These are phyloP conservation scores for Epichloe gansuensis DNA, from an alignment of 2,329 filamentous ascomycete species.

Conservation along the genomic window DNA sequence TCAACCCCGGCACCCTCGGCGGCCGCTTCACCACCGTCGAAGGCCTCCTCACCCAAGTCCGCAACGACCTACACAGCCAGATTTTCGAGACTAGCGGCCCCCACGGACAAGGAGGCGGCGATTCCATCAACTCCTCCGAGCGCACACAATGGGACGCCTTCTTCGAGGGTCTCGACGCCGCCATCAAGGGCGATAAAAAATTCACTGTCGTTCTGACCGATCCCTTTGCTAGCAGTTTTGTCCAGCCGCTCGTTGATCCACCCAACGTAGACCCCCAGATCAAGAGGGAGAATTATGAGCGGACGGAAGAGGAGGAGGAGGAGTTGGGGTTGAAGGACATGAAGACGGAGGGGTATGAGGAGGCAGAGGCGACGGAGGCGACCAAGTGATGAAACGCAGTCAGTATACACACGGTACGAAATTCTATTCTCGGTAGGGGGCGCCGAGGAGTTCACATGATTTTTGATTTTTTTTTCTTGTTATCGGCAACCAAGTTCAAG, in stretches of 20 bases:
- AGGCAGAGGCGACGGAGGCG: conserved; percentile 22
- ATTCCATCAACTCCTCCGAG: conserved; percentile 57
- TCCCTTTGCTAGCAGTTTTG: conserved; percentile 82
- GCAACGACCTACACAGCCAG: conserved; percentile 73
- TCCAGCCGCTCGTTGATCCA: conserved; percentile 77
- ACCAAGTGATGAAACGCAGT: conserved; percentile 4
- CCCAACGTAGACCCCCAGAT: conserved; percentile 63
- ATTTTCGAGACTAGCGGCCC: conserved; percentile 65
- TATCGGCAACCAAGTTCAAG: too few relatives aligned
- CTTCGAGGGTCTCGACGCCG: conserved; percentile 62
- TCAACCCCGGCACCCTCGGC: conserved; percentile 87
- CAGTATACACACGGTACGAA: background rate
- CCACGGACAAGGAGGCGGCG: conserved; percentile 53
- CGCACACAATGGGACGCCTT: conserved; percentile 68
- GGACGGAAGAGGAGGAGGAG: conserved; percentile 87
- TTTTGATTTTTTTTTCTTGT: too few relatives aligned
- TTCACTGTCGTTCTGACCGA: conserved; percentile 80
- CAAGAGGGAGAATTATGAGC: conserved; percentile 65
- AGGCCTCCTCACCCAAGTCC: conserved; percentile 82
- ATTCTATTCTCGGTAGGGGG: too few relatives aligned
- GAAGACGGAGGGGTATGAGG: conserved; percentile 74
- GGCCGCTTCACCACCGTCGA: conserved; percentile 96
- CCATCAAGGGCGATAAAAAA: conserved; percentile 65
- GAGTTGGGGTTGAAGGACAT: conserved; percentile 85
- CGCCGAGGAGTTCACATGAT: too few relatives aligned